Evolutionary conservation across 345 rosid genomes (phyloP).

Genomic region (thale cress (Arabidopsis thaliana)): DNA sequence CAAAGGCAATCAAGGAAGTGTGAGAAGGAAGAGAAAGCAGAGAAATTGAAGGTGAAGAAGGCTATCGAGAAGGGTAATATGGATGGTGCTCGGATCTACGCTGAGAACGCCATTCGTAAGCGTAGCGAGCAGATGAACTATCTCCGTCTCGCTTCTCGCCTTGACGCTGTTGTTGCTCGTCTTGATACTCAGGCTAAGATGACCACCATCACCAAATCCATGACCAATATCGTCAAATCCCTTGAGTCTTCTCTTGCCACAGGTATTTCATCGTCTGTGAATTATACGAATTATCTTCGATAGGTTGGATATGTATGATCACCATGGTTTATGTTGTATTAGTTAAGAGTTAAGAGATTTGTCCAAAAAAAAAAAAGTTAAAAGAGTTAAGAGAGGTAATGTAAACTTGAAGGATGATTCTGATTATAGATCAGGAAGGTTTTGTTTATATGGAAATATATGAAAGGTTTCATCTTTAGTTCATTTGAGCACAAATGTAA

Average conservation of each 20-base stretch:
- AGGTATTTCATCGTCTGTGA: conserved; percentile 48
- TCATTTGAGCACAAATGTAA: background rate
- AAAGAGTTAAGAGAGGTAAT: conserved; percentile 3
- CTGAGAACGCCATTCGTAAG: conserved; percentile 94
- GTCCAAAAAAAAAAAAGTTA: no score
- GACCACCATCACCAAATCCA: conserved; percentile 88
- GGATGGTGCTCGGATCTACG: conserved; percentile 99
- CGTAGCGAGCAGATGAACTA: conserved; percentile 98
- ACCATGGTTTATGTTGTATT: background rate
- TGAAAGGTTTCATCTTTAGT: conserved; percentile 1
- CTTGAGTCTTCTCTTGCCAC: conserved; percentile 89
- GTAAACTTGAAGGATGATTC: background rate
- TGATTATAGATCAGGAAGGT: background rate
- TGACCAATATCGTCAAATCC: conserved; percentile 87
- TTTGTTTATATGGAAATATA: background rate
- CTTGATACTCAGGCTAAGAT: conserved; percentile 97
- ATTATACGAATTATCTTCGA: background rate
- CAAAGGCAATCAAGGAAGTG: conserved; percentile 92
- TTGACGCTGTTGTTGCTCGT: conserved; percentile 95
- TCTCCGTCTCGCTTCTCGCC: conserved; percentile 87
- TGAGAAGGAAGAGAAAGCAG: conserved; percentile 99
- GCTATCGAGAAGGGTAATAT: conserved; percentile 98
- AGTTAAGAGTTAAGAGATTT: background rate
- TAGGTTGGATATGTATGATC: background rate
- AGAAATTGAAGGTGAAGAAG: conserved; percentile 93